These are phyloP conservation scores for Clonostachys chloroleuca DNA, from an alignment of 2,329 filamentous ascomycete genomes.

Conservation along the genomic window DNA sequence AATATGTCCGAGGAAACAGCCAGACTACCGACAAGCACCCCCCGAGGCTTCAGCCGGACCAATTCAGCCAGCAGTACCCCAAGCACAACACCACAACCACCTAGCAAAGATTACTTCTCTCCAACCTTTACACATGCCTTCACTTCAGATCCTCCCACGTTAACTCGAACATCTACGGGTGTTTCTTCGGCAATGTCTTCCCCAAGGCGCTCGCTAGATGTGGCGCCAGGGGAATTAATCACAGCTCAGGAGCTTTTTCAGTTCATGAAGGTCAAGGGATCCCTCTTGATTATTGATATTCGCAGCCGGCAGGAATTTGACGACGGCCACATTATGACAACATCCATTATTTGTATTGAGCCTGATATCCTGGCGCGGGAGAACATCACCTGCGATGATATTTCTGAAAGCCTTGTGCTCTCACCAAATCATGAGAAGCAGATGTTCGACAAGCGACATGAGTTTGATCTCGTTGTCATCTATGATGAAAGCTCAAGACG, in stretches of 20 bases:
- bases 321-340: constrained; percentile 81
- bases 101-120: constrained; percentile 22
- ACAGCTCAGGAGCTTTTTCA: constrained; percentile 66
- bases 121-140: constrained; percentile 23
- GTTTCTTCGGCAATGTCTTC: constrained; percentile 1
- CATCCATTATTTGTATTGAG: constrained; percentile 85
- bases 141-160: not conserved
- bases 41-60: constrained; percentile 57
- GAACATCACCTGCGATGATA: constrained; percentile 57
- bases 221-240: constrained; percentile 54
- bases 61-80: constrained; percentile 26
- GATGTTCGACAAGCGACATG: constrained; percentile 66
- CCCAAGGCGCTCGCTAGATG: constrained; percentile 22
- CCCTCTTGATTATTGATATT: constrained; percentile 80
- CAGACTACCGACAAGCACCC: constrained; percentile 60
- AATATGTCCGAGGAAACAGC: constrained; percentile 62
- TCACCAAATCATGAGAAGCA: constrained; percentile 70
- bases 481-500: constrained; percentile 70
- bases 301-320: constrained; percentile 78
- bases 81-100: constrained; percentile 15
- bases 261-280: constrained; percentile 56
- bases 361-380: constrained; percentile 68
- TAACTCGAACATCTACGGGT: not conserved
- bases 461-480: constrained; percentile 85
- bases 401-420: constrained; percentile 65